Evolutionary conservation across 1,284 basidiomycete species (phyloP).

Genomic region (Athelia psychrophila): DNA sequence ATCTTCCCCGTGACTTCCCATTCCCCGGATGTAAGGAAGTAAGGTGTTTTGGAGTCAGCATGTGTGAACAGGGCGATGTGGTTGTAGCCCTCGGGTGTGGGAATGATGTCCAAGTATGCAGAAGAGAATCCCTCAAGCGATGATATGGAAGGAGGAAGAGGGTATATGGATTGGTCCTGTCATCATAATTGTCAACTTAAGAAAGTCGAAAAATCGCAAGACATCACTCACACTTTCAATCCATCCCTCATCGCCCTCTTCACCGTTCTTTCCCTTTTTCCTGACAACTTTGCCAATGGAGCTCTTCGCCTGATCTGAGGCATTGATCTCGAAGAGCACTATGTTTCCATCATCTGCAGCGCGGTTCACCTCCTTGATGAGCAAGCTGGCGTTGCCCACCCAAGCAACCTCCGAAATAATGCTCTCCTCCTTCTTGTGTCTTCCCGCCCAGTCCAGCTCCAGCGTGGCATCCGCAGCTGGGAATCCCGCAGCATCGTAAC

Average conservation of each 20-base stretch:
- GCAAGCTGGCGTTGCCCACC: slow-evolving; percentile 74
- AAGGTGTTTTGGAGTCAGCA: slow-evolving; percentile 62
- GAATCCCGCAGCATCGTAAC: slow-evolving; percentile 34
- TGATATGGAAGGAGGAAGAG: slow-evolving; percentile 46
- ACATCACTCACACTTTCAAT: slow-evolving; percentile 66
- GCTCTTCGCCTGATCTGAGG: slow-evolving; percentile 16
- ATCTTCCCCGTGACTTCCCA: slow-evolving; percentile 89
- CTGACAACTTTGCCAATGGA: slow-evolving; percentile 61
- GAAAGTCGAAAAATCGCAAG: slow-evolving; percentile 4
- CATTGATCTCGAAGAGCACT: slow-evolving; percentile 65
- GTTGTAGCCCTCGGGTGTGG: slow-evolving; percentile 76
- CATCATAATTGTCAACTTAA: slow-evolving; percentile 5
- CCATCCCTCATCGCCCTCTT: slow-evolving; percentile 91
- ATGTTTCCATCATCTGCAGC: slow-evolving; percentile 79
- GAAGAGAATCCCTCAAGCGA: slow-evolving; percentile 30
- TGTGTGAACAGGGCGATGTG: slow-evolving; percentile 90
- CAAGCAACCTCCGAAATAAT: slow-evolving; percentile 85
- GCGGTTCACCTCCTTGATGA: slow-evolving; percentile 87
- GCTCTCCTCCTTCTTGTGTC: slow-evolving; percentile 59
- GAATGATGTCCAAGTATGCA: slow-evolving; percentile 88
- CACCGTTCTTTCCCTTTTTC: slow-evolving; percentile 74
- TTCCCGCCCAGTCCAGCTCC: slow-evolving; percentile 64
- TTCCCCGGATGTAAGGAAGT: slow-evolving; percentile 80
- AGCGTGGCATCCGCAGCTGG: slow-evolving; percentile 46
- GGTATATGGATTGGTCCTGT: slow-evolving; percentile 61